Evolutionary conservation across 1,284 basidiomycete genomes (phyloP).

Genomic region (Austroboletus niveus): DNA sequence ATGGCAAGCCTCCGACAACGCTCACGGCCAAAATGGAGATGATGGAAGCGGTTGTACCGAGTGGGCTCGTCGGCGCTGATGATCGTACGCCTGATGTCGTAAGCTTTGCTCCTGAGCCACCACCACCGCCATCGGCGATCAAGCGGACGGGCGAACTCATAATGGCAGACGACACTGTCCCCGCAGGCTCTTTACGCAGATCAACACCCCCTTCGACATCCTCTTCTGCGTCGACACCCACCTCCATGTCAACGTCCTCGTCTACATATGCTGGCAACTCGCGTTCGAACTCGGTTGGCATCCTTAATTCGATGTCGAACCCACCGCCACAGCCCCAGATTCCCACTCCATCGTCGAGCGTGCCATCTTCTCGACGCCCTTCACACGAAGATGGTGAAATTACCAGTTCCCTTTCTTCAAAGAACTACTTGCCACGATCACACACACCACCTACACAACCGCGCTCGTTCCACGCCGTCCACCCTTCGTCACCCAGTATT

Average conservation of each 20-base stretch:
- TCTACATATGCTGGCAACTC: slow-evolving; percentile 25
- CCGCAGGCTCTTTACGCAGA: background rate
- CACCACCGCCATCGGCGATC: slow-evolving; percentile 33
- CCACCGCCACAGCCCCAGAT: background rate
- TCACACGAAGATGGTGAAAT: slow-evolving; percentile 60
- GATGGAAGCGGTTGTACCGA: slow-evolving; percentile 25
- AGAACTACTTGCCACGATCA: slow-evolving; percentile 36
- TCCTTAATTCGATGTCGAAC: slow-evolving; percentile 6
- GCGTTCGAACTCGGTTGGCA: slow-evolving; percentile 30
- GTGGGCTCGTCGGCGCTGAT: slow-evolving; percentile 17
- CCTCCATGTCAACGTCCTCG: slow-evolving; percentile 23
- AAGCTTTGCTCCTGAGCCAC: slow-evolving; percentile 33
- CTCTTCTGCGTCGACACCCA: slow-evolving; percentile 9
- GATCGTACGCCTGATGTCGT: slow-evolving; percentile 24
- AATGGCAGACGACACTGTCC: slow-evolving; percentile 4
- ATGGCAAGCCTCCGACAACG: slow-evolving; percentile 11
- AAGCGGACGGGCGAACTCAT: slow-evolving; percentile 18
- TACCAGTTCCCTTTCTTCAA: slow-evolving; percentile 35
- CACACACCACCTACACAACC: slow-evolving; percentile 48
- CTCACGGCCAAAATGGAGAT: slow-evolving; percentile 35
- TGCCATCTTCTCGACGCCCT: slow-evolving; percentile 24
- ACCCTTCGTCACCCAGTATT: slow-evolving; percentile 25
- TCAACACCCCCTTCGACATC: background rate
- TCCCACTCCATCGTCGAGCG: slow-evolving; percentile 6
- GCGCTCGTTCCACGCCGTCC: slow-evolving; percentile 39